Evolutionary conservation across 2,329 filamentous ascomycete species (phyloP).

Genomic region (Colletotrichum tropicicola): DNA sequence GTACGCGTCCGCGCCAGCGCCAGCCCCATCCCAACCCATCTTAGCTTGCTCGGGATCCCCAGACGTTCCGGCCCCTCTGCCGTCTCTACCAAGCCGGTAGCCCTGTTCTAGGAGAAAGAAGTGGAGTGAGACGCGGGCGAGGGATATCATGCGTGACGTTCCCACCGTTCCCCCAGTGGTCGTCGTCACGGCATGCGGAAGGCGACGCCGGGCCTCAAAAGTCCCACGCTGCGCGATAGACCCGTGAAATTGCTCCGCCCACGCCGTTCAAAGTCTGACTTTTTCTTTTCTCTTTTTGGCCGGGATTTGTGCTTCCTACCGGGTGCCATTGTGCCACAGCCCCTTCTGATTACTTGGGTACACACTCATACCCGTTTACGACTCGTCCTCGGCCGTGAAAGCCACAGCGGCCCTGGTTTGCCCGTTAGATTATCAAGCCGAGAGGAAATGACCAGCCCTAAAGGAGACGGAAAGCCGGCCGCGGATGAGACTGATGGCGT

Average conservation of each 20-base stretch:
- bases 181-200: conserved; percentile 11
- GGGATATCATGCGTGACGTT: conserved; percentile 11
- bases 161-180: conserved; percentile 8
- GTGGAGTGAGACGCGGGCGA: conserved; percentile 12
- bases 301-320: too few species aligned
- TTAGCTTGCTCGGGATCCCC: conserved; percentile 8
- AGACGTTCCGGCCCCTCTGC: background rate
- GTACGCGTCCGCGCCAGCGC: background rate
- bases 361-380: too few species aligned
- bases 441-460: conserved; percentile 1
- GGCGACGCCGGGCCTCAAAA: background rate
- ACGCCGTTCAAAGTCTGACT: background rate
- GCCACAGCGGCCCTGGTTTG: background rate
- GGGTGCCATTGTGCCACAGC: too few species aligned
- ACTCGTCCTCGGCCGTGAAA: background rate
- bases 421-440: too few species aligned
- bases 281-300: background rate
- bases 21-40: conserved; percentile 1
- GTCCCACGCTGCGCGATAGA: background rate
- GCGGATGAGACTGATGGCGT: conserved; percentile 36
- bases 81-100: background rate
- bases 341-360: too few species aligned
- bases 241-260: background rate
- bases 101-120: background rate
- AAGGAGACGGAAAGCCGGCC: conserved; percentile 4